A percentile compares a stretch with the other conserved stretches of the same genome.
These are phyloP conservation scores for Coleophoma eucalyptorum DNA, from an alignment of 2,329 filamentous ascomycete genomes.

Conservation along the genomic window DNA sequence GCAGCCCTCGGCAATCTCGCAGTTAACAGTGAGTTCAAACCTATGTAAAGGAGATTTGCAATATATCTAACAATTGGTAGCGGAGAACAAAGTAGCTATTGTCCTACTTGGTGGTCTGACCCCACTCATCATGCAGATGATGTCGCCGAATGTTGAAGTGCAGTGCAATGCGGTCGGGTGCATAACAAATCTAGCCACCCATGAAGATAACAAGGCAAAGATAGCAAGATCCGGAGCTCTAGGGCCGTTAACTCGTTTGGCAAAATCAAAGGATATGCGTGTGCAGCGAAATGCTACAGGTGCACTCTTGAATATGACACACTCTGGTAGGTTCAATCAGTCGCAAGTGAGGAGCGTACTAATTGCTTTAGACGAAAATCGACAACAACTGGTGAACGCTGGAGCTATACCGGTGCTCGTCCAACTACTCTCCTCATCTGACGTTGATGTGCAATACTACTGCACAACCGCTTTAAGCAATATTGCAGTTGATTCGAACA, in stretches of 20 bases:
- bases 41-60: background rate
- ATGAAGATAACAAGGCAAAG: conserved; percentile 99
- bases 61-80: conserved; percentile 51
- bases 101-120: conserved; percentile 86
- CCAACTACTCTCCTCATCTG: conserved; percentile 84
- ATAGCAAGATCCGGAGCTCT: conserved; percentile 94
- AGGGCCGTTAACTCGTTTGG: conserved; percentile 82
- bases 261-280: conserved; percentile 97
- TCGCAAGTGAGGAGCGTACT: conserved; percentile 2
- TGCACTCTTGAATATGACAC: conserved; percentile 96
- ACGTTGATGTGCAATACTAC: conserved; percentile 99
- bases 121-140: conserved; percentile 96
- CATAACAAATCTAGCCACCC: conserved; percentile 96
- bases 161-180: conserved; percentile 99
- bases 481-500: conserved; percentile 90
- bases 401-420: conserved; percentile 98
- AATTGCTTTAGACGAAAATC: conserved; percentile 74
- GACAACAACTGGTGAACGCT: conserved; percentile 94
- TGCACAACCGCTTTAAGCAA: conserved; percentile 98
- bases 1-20: conserved; percentile 93
- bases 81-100: conserved; percentile 96
- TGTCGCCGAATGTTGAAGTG: conserved; percentile 95
- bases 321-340: conserved; percentile 67
- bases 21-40: conserved; percentile 75
- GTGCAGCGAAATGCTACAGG: conserved; percentile 97